These are phyloP conservation scores for Hsuehochloa calcarea DNA, from an alignment of 176 grass and related monocot genomes.

Conservation along the genomic window DNA sequence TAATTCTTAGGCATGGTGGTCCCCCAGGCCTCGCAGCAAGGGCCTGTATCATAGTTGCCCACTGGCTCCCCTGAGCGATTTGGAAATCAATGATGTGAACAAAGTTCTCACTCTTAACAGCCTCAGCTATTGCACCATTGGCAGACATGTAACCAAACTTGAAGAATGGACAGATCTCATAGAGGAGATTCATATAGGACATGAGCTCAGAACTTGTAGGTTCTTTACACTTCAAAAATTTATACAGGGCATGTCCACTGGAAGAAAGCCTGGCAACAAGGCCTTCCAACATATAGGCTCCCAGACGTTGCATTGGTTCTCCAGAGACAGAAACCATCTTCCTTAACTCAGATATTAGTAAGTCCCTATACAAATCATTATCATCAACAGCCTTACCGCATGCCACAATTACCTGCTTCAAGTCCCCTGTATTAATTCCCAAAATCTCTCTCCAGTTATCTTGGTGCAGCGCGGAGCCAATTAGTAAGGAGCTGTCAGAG, in stretches of 20 bases:
- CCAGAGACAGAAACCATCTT: constrained; percentile 71
- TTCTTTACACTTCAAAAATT: constrained; percentile 79
- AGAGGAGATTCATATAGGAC: constrained; percentile 75
- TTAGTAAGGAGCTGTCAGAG: constrained; percentile 40
- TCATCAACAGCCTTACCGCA: constrained; percentile 77
- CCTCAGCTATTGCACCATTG: constrained; percentile 78
- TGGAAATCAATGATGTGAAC: constrained; percentile 89
- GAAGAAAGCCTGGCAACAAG: constrained; percentile 60
- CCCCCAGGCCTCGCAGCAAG: constrained; percentile 48
- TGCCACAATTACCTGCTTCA: constrained; percentile 61
- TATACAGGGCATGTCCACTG: constrained; percentile 66
- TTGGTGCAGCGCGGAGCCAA: constrained; percentile 36
- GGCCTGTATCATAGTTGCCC: constrained; percentile 66
- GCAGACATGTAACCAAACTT: constrained; percentile 89
- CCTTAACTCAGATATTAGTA: constrained; percentile 61
- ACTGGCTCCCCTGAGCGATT: constrained; percentile 75
- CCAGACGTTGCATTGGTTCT: constrained; percentile 68
- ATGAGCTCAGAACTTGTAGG: constrained; percentile 62
- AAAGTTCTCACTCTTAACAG: constrained; percentile 60
- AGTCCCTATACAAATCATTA: constrained; percentile 36
- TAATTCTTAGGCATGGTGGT: constrained; percentile 57
- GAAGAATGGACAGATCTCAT: constrained; percentile 74
- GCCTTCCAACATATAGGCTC: constrained; percentile 84
- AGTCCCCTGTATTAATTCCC: constrained; percentile 62
- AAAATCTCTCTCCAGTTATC: constrained; percentile 68